Percentiles rank a stretch among this genome's conserved stretches.
Conservation (phyloP, 176 grass and related monocot species). For the Triticum monococcum region DNA sequence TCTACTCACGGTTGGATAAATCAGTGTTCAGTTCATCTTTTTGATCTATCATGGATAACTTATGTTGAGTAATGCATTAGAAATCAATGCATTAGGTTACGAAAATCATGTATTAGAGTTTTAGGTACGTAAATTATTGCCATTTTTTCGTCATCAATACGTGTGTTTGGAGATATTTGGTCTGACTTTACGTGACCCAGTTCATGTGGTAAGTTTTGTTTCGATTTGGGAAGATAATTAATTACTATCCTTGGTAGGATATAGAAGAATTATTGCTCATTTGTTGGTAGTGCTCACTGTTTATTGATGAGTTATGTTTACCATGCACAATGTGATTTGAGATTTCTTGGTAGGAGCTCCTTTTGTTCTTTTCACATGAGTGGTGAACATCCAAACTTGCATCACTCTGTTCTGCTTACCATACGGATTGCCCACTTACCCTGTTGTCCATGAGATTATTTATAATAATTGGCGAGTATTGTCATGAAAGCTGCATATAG, state of each 20-base stretch:
- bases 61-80: conserved; percentile 16
- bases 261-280: neutral
- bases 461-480: neutral
- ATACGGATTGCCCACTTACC: neutral
- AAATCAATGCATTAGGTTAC: neutral
- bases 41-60: neutral
- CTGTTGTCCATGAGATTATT: neutral
- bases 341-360: neutral
- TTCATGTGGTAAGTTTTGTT: neutral
- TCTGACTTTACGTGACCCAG: neutral
- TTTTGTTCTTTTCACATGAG: neutral
- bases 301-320: neutral
- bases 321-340: neutral
- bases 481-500: neutral
- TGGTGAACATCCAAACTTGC: neutral
- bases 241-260: neutral
- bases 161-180: neutral
- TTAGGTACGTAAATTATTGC: neutral
- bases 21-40: neutral
- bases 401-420: neutral
- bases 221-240: conserved; percentile 6
- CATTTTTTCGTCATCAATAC: neutral
- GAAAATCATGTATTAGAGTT: neutral
- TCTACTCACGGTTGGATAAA: neutral
- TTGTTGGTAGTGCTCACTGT: neutral